Evolutionary conservation across 495 filamentous ascomycete species (phyloP), one percentile per base, ranked within the genome.

Genomic region (Neurospora sp.): DNA sequence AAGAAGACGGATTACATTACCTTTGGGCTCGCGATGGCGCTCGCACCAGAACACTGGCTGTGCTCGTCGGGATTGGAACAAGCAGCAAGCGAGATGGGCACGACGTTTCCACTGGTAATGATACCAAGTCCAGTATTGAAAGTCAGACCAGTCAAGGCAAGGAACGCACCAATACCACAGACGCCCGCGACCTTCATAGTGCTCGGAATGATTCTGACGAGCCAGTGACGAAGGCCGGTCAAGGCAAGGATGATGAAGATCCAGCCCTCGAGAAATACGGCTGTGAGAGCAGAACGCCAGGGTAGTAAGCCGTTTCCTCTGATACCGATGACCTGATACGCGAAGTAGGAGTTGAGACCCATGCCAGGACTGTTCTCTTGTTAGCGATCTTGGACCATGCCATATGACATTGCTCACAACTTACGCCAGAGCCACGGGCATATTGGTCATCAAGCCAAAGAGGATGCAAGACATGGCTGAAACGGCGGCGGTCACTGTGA

Each of bases 111-210:
- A 20, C 90, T 88, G 6, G 88, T 91, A 39, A 94, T 87, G 40
- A 90, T 82, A 5, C 93, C 92, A 76, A 96, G 92, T 39, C 93
- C 93, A 53, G 92, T 90, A 61, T 87, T 88, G 76, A 91, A 92
- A 1, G 89, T 91, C 77, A 96, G 82, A 12, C 93, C 92, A 73
- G 93, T 94, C 75, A 92, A 81, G 0, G 91, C 92, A 41, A 96
- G 85, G 76, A 93, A 94, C 27, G 94, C 77, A 11, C 92, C 93
- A 61, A 94, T 96, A 3, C 92, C 92, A 0, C 91, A 90, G 59
- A 92, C 92, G 59, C 91, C 93, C 18, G 92, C 92, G 27, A 91
- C 88, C 78, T 94, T 96, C 77, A 96, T 92, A 39, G 89, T 93
- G 70, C 85, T 83, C 1, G 93, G 93, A 31, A 96, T 90, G 65